phyloP scores from a whole-genome alignment of 2,329 filamentous ascomycete species.

The Aspergillus unguis region DNA sequence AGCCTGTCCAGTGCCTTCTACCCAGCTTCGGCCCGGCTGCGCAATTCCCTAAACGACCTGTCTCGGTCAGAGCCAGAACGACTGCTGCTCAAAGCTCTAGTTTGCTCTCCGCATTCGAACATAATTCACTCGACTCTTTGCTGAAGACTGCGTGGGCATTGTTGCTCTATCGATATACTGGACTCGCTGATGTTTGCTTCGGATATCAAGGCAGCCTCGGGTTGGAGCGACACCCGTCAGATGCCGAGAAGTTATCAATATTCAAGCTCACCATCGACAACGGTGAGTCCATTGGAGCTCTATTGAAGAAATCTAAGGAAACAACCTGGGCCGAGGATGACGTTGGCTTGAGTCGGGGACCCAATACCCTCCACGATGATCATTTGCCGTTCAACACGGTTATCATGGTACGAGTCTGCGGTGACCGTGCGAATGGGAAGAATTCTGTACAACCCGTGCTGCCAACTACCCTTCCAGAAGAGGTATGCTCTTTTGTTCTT shows the following conservation, averaged over 20 bases:
- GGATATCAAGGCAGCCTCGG: constrained; percentile 37
- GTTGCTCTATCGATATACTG: constrained; percentile 46
- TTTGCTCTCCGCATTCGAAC: constrained; percentile 31
- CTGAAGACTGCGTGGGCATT: constrained; percentile 48
- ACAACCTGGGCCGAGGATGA: constrained; percentile 10
- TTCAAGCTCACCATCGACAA: constrained; percentile 30
- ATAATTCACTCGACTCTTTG: constrained; percentile 24
- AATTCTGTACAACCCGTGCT: constrained; percentile 24
- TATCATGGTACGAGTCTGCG: constrained; percentile 33
- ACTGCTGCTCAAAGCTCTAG: constrained; percentile 28
- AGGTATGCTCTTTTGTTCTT: constrained; percentile 23
- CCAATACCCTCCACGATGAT: constrained; percentile 11
- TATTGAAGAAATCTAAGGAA: constrained; percentile 28
- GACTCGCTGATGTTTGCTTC: constrained; percentile 48
- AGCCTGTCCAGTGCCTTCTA: constrained; percentile 33
- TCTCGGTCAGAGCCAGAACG: constrained; percentile 34
- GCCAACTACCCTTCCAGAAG: constrained; percentile 30
- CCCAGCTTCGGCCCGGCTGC: constrained; percentile 32
- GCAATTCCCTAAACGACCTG: constrained; percentile 32
- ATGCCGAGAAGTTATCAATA: constrained; percentile 16
- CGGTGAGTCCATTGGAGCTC: constrained; percentile 24
- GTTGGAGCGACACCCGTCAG: constrained; percentile 18
- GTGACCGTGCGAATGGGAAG: constrained; percentile 20
- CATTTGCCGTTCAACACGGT: constrained; percentile 35
- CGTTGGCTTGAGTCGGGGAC: constrained; percentile 11